These are phyloP conservation scores for Psilocybe tampanensis DNA, from an alignment of 768 basidiomycete genomes.

Conservation along the genomic window DNA sequence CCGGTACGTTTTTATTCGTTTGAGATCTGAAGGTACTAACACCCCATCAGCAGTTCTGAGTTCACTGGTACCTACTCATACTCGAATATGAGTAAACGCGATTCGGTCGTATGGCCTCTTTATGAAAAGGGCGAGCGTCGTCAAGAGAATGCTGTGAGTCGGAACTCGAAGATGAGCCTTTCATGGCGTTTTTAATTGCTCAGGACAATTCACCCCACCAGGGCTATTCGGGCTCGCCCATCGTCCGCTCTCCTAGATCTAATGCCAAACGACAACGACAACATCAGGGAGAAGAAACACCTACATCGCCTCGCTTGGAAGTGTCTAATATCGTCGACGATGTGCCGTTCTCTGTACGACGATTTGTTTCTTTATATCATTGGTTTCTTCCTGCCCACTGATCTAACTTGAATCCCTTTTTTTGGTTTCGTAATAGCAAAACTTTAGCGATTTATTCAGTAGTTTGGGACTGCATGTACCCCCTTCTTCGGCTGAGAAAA, in stretches of 20 bases:
- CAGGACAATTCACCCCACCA: not conserved
- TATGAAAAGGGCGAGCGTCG: not conserved
- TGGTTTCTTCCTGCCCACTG: too few relatives aligned
- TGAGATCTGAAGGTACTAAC: too few relatives aligned
- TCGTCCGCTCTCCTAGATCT: constrained; percentile 6
- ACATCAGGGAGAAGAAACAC: not conserved
- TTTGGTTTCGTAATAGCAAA: constrained; percentile 25
- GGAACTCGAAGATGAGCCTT: not conserved
- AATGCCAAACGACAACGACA: too few relatives aligned
- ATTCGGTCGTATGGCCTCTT: constrained; percentile 3
- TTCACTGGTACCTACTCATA: too few relatives aligned
- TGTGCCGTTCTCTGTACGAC: constrained; percentile 27
- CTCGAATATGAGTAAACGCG: not conserved
- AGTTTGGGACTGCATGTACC: constrained; percentile 20
- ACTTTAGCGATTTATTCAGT: constrained; percentile 32
- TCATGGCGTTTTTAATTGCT: not conserved
- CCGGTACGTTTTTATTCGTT: too few relatives aligned
- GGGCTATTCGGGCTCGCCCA: constrained; percentile 1
- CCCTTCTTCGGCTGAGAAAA: not conserved
- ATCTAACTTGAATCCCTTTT: too few relatives aligned
- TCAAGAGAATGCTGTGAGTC: not conserved
- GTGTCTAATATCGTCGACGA: constrained; percentile 20
- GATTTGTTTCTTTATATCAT: too few relatives aligned
- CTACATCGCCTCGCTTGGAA: constrained; percentile 19
- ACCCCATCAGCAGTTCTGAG: too few relatives aligned